Conservation (phyloP, 2,329 filamentous ascomycete genomes). For the Hymenoscyphus fructigenus region DNA sequence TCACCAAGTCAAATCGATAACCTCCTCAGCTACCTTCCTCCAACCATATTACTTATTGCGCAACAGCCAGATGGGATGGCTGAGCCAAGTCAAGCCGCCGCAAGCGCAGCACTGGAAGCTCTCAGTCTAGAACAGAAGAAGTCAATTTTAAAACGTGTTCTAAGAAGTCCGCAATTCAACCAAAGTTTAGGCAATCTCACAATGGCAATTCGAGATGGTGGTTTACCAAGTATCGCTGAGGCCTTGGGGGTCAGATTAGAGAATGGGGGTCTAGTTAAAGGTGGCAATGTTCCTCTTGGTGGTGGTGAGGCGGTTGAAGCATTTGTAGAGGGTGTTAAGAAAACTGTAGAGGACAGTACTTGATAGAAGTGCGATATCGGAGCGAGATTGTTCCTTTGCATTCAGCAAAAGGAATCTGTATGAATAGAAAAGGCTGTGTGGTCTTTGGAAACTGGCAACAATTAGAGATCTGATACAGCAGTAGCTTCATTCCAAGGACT, state of each 20-base stretch:
- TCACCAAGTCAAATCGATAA: conserved; percentile 66
- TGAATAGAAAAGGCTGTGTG: background rate
- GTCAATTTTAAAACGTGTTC: conserved; percentile 73
- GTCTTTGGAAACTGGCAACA: background rate
- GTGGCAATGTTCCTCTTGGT: conserved; percentile 79
- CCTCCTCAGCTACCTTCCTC: conserved; percentile 76
- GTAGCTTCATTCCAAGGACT: background rate
- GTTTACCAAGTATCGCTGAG: conserved; percentile 84
- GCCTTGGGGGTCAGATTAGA: conserved; percentile 77
- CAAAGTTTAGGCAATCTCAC: conserved; percentile 85
- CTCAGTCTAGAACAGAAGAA: conserved; percentile 77
- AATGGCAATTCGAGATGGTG: conserved; percentile 84
- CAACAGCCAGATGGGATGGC: conserved; percentile 62
- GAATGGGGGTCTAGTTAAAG: conserved; percentile 78
- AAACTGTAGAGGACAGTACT: conserved; percentile 62
- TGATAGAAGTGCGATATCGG: conserved; percentile 8
- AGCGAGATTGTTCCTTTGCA: background rate
- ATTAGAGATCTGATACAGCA: background rate
- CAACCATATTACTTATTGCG: conserved; percentile 72
- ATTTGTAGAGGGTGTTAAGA: conserved; percentile 87
- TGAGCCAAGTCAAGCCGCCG: conserved; percentile 67
- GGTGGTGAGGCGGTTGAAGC: conserved; percentile 87
- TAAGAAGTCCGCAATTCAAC: conserved; percentile 86
- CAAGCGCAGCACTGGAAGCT: conserved; percentile 71
- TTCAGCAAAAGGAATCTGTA: background rate